These are phyloP conservation scores for Boeremia lycopersici DNA, from an alignment of 2,329 filamentous ascomycete genomes.

Conservation along the genomic window DNA sequence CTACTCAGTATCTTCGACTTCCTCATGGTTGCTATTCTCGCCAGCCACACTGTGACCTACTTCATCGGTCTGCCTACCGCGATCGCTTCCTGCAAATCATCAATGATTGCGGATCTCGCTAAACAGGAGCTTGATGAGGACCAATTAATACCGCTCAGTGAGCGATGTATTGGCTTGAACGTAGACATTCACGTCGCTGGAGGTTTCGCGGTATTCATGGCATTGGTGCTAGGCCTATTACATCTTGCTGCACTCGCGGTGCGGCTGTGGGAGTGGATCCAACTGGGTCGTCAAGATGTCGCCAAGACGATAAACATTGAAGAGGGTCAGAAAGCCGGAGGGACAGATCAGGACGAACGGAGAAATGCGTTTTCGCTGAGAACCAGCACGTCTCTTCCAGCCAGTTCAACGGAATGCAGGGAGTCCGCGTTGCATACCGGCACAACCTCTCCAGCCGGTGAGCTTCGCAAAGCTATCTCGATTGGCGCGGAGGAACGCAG, in stretches of 20 bases:
- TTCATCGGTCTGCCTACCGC: conserved; percentile 11
- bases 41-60: conserved; percentile 15
- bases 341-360: no score
- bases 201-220: conserved; percentile 10
- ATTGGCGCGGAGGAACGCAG: neutral
- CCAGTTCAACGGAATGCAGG: neutral
- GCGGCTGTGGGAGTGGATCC: neutral
- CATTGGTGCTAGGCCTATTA: neutral
- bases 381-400: no score
- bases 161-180: conserved; percentile 3
- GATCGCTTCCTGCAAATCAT: conserved; percentile 10
- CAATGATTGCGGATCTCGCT: neutral
- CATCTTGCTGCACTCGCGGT: neutral
- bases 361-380: no score
- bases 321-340: neutral
- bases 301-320: no score
- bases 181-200: conserved; percentile 12
- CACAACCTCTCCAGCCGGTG: neutral
- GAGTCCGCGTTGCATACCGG: neutral
- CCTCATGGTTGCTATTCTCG: conserved; percentile 9
- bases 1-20: conserved; percentile 16
- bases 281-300: neutral
- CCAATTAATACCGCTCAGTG: neutral
- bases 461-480: neutral
- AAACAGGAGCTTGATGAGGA: neutral